These are phyloP conservation scores for Colletotrichum tabaci DNA, from an alignment of 2,329 filamentous ascomycete species.

Conservation along the genomic window DNA sequence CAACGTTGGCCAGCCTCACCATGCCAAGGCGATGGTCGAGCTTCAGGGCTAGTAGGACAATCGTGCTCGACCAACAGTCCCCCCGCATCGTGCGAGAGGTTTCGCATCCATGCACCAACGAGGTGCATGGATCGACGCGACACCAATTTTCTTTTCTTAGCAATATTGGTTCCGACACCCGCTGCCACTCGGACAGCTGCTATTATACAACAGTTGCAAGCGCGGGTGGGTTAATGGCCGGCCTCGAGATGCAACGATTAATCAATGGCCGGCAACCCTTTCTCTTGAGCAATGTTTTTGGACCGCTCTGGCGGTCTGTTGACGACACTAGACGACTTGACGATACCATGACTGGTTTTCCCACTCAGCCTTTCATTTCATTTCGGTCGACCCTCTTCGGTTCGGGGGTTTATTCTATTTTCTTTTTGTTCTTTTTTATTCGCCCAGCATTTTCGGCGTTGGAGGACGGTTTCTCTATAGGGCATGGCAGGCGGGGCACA, in stretches of 20 bases:
- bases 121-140: constrained; percentile 21
- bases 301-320: constrained; percentile 33
- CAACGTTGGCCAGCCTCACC: constrained; percentile 27
- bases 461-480: constrained; percentile 34
- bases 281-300: constrained; percentile 34
- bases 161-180: constrained; percentile 6
- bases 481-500: constrained; percentile 31
- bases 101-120: constrained; percentile 15
- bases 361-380: constrained; percentile 30
- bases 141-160: constrained; percentile 27
- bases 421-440: constrained; percentile 20
- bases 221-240: background rate
- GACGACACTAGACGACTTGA: constrained; percentile 42
- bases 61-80: constrained; percentile 27
- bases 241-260: constrained; percentile 29
- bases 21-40: constrained; percentile 39
- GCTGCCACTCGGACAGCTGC: background rate
- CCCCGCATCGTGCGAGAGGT: constrained; percentile 22
- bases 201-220: constrained; percentile 23
- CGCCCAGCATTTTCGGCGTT: constrained; percentile 42
- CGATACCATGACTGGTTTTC: constrained; percentile 43
- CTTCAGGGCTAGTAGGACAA: constrained; percentile 41
- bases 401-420: constrained; percentile 25
- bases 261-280: constrained; percentile 16
- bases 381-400: constrained; percentile 28